A percentile compares a stretch with the other conserved stretches of the same genome.
phyloP scores from a whole-genome alignment of 345 rosid genomes.

The Mallotus nudiflorus region DNA sequence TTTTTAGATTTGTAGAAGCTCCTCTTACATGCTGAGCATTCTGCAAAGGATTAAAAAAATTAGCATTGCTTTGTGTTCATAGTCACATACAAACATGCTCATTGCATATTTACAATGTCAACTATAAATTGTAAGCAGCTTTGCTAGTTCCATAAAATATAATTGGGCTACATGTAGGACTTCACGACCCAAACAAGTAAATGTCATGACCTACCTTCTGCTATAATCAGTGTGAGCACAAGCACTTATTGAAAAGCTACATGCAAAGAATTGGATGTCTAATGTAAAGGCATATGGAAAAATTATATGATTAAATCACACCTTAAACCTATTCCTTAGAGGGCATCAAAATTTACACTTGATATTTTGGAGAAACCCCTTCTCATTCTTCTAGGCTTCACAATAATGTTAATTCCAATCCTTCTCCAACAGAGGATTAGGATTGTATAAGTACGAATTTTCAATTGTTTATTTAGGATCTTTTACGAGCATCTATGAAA shows the following conservation, averaged over 20 bases:
- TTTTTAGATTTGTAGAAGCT: conserved; percentile 42
- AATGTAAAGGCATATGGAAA: neutral
- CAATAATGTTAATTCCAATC: neutral
- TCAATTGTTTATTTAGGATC: neutral
- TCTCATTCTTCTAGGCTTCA: neutral
- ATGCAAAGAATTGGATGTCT: neutral
- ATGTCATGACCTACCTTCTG: neutral
- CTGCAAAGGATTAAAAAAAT: conserved; percentile 27
- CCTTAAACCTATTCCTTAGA: neutral
- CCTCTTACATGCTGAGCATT: conserved; percentile 49
- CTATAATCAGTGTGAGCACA: neutral
- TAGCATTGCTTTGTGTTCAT: conserved; percentile 13
- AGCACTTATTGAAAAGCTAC: neutral
- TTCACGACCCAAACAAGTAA: conserved; percentile 3
- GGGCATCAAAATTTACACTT: neutral
- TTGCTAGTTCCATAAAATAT: too few species aligned
- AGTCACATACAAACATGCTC: conserved; percentile 1
- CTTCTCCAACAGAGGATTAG: too few species aligned
- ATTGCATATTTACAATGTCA: neutral
- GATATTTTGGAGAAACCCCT: neutral
- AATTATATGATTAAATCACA: neutral
- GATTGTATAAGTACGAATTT: neutral
- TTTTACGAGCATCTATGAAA: neutral
- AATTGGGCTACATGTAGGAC: neutral
- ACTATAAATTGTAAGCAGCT: conserved; percentile 4